Conservation (phyloP, 345 rosid genomes). For the Salix suchowensis region DNA sequence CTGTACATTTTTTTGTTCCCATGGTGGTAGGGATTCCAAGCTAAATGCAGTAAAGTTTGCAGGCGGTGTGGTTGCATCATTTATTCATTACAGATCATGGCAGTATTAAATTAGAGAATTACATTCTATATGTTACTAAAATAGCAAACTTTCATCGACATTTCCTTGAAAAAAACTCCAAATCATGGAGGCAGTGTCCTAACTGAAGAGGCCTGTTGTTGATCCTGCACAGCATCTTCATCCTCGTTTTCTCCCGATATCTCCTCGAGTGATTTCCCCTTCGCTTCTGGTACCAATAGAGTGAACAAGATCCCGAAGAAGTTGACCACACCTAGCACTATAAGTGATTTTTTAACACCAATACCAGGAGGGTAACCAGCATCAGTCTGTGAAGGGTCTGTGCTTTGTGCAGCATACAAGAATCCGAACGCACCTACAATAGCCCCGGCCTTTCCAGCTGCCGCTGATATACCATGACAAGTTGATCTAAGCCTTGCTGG, state of each 20-base stretch:
- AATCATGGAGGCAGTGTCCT: constrained; percentile 5
- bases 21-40: too few relatives aligned
- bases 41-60: too few relatives aligned
- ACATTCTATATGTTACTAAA: neutral
- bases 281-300: constrained; percentile 14
- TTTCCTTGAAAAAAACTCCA: neutral
- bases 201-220: neutral
- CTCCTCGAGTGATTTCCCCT: constrained; percentile 19
- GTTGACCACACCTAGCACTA: constrained; percentile 7
- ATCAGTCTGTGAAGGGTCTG: constrained; percentile 12
- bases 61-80: too few relatives aligned
- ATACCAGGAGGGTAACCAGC: constrained; percentile 17
- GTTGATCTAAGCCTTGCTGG: constrained; percentile 17
- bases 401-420: constrained; percentile 16
- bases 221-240: neutral
- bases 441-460: constrained; percentile 14
- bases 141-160: neutral
- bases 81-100: neutral
- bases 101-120: too few relatives aligned
- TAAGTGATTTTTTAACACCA: constrained; percentile 11
- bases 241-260: constrained; percentile 7
- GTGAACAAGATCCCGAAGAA: constrained; percentile 13
- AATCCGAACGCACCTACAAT: constrained; percentile 17
- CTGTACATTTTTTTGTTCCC: too few relatives aligned
- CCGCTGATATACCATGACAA: constrained; percentile 20